Evolutionary conservation across 1,139 yeast genomes (phyloP).

Genomic region (Debaryomyces robertsiae): DNA sequence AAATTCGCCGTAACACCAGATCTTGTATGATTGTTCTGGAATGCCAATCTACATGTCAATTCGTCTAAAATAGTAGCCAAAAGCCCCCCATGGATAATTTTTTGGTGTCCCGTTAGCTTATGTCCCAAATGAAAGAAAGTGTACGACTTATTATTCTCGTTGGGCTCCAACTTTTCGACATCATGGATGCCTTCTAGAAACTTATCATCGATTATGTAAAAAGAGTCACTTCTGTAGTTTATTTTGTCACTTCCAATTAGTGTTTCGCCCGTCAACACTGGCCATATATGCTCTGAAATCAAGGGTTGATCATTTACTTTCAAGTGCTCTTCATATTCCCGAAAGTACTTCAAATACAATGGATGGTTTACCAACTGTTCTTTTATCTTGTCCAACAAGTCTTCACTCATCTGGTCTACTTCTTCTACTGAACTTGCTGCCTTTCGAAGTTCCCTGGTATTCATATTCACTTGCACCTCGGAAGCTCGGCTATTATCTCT

Average conservation of each 20-base stretch:
- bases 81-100: slow-evolving; percentile 59
- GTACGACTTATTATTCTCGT: slow-evolving; percentile 23
- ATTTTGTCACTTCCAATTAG: slow-evolving; percentile 40
- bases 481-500: no score
- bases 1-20: slow-evolving; percentile 51
- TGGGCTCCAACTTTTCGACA: slow-evolving; percentile 16
- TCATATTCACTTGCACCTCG: no score
- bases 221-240: slow-evolving; percentile 36
- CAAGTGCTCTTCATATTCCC: slow-evolving; percentile 2
- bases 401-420: slow-evolving; percentile 1
- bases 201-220: slow-evolving; percentile 37
- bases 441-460: no score
- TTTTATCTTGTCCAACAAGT: neutral
- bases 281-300: slow-evolving; percentile 29
- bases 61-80: slow-evolving; percentile 58
- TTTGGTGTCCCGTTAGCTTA: slow-evolving; percentile 50
- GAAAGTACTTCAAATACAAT: neutral
- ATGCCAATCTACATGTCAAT: slow-evolving; percentile 53
- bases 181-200: slow-evolving; percentile 23
- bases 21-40: slow-evolving; percentile 46
- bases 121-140: slow-evolving; percentile 52
- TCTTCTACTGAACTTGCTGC: no score
- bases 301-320: slow-evolving; percentile 3
- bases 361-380: slow-evolving; percentile 2
- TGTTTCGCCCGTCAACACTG: slow-evolving; percentile 42